A percentile compares a stretch with the other conserved stretches of the same genome.
Evolutionary conservation across 2,329 filamentous ascomycete genomes (phyloP).

Genomic region (Byssochlamys sp.): DNA sequence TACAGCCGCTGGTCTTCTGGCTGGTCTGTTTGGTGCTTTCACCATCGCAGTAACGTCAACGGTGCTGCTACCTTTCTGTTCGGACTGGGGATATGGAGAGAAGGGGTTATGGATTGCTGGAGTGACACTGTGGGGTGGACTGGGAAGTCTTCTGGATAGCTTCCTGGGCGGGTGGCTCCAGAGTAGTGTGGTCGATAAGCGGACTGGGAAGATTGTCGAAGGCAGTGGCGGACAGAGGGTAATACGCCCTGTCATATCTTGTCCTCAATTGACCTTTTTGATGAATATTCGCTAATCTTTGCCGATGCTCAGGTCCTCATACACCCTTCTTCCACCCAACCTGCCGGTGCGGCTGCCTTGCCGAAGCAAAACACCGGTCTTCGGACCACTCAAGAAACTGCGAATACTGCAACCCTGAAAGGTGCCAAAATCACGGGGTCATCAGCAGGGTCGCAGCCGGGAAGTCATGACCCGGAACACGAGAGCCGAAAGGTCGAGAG

Average conservation of each 20-base stretch:
- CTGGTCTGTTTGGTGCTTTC: slow-evolving; percentile 64
- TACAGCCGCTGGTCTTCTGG: slow-evolving; percentile 61
- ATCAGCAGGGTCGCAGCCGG: slow-evolving; percentile 8
- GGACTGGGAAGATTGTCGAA: slow-evolving; percentile 80
- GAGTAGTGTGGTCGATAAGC: slow-evolving; percentile 72
- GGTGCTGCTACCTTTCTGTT: slow-evolving; percentile 60
- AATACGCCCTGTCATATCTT: slow-evolving; percentile 12
- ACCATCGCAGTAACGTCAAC: slow-evolving; percentile 59
- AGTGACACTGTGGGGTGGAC: slow-evolving; percentile 61
- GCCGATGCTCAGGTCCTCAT: slow-evolving; percentile 22
- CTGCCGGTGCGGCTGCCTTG: slow-evolving; percentile 9
- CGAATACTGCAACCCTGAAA: slow-evolving; percentile 19
- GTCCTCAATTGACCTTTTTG: not conserved
- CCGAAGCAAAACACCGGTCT: slow-evolving; percentile 14
- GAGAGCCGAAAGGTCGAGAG: slow-evolving; percentile 57
- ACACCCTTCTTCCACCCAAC: slow-evolving; percentile 23
- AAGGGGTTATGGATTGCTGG: slow-evolving; percentile 43
- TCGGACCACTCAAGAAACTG: slow-evolving; percentile 18
- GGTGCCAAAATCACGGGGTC: slow-evolving; percentile 11
- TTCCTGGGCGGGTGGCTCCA: slow-evolving; percentile 77
- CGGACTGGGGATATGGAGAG: slow-evolving; percentile 23
- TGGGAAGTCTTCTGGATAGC: slow-evolving; percentile 80
- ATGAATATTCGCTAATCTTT: not conserved
- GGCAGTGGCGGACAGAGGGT: slow-evolving; percentile 63
- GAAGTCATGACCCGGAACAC: slow-evolving; percentile 25